Conservation (phyloP, 805 yeast species). For the Pichia nakasei region DNA sequence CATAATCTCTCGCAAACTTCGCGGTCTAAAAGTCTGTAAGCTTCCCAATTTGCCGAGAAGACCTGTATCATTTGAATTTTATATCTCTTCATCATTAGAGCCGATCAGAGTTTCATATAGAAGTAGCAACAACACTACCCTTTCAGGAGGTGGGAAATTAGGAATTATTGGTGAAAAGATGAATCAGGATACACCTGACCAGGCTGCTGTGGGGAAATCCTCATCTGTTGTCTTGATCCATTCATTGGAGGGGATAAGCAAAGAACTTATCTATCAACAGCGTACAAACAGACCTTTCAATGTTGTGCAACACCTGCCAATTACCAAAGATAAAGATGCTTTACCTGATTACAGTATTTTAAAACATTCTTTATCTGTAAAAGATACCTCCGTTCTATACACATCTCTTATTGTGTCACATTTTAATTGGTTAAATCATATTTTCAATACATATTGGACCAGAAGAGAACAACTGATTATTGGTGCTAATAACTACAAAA, state of each 20-base stretch:
- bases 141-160: too few species aligned
- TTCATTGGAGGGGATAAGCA: slow-evolving; percentile 23
- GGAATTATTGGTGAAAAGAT: too few species aligned
- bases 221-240: slow-evolving; percentile 18
- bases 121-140: too few species aligned
- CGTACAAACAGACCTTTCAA: slow-evolving; percentile 49
- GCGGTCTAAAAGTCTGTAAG: too few species aligned
- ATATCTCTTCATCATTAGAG: too few species aligned
- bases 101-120: too few species aligned
- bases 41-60: too few species aligned
- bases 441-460: slow-evolving; percentile 74
- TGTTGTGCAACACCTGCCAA: slow-evolving; percentile 56
- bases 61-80: too few species aligned
- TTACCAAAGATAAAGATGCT: slow-evolving; percentile 37
- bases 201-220: not conserved
- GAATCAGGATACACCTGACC: not conserved
- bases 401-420: slow-evolving; percentile 69
- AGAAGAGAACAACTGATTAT: slow-evolving; percentile 39
- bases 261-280: slow-evolving; percentile 23
- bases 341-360: slow-evolving; percentile 56
- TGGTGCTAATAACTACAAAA: slow-evolving; percentile 34
- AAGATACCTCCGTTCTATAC: slow-evolving; percentile 66
- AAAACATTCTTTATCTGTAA: slow-evolving; percentile 56
- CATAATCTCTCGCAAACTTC: too few species aligned
- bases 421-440: slow-evolving; percentile 51